These are phyloP conservation scores for Prunus mume DNA, from an alignment of 306 rosid species.

Conservation along the genomic window DNA sequence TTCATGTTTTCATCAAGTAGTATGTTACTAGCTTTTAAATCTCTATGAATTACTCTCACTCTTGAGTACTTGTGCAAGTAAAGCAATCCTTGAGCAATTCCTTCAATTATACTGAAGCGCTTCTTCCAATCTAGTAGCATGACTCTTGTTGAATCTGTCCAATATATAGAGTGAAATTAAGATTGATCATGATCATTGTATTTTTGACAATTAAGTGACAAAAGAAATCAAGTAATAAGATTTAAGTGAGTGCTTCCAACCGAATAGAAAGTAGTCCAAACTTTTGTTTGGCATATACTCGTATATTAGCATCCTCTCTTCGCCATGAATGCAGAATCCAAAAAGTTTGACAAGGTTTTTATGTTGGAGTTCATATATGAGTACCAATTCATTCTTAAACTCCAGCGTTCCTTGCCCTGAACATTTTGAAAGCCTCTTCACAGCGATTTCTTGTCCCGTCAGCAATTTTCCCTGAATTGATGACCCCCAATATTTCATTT, in stretches of 20 bases:
- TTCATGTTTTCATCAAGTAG: slow-evolving; percentile 1
- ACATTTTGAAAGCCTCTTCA: slow-evolving; percentile 19
- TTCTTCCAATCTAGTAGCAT: slow-evolving; percentile 22
- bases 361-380: not conserved
- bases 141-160: slow-evolving; percentile 6
- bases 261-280: slow-evolving; percentile 31
- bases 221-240: too few species aligned
- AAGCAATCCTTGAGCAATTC: not conserved
- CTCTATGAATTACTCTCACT: slow-evolving; percentile 17
- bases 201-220: too few species aligned
- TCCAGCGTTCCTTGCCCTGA: slow-evolving; percentile 30
- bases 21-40: slow-evolving; percentile 24
- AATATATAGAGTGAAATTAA: too few species aligned
- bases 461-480: slow-evolving; percentile 7
- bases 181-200: too few species aligned
- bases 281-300: slow-evolving; percentile 24
- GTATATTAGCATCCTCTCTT: slow-evolving; percentile 31
- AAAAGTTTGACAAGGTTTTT: slow-evolving; percentile 25
- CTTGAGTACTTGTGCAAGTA: slow-evolving; percentile 30
- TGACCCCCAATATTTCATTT: not conserved
- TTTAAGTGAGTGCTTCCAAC: not conserved
- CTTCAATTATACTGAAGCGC: slow-evolving; percentile 7
- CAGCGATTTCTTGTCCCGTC: slow-evolving; percentile 11
- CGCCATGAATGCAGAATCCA: slow-evolving; percentile 25
- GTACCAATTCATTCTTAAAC: slow-evolving; percentile 2